Evolutionary conservation across 2,329 filamentous ascomycete species (phyloP).

Genomic region (Trichoderma aggressivum): DNA sequence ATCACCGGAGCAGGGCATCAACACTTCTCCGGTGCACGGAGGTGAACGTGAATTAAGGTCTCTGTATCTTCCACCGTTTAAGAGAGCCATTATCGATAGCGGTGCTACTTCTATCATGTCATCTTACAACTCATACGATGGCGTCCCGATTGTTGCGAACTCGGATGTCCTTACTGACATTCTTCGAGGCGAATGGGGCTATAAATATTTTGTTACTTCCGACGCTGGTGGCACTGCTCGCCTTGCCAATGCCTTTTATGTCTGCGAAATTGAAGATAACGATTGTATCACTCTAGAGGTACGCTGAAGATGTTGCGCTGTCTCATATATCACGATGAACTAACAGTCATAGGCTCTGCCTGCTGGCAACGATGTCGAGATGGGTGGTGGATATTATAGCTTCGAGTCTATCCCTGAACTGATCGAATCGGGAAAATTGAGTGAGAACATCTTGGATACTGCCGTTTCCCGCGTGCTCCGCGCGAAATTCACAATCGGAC

Average conservation of each 20-base stretch:
- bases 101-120: conserved; percentile 10
- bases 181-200: not conserved
- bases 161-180: not conserved
- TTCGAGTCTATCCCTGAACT: not conserved
- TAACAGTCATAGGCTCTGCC: not conserved
- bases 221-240: conserved; percentile 10
- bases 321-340: not conserved
- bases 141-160: not conserved
- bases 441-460: not conserved
- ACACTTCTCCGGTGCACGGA: conserved; percentile 1
- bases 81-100: conserved; percentile 7
- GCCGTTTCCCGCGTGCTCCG: conserved; percentile 2
- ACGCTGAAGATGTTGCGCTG: not conserved
- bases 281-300: conserved; percentile 10
- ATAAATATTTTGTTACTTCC: not conserved
- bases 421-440: not conserved
- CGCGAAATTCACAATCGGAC: not conserved
- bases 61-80: not conserved
- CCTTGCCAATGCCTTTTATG: not conserved
- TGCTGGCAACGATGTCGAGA: conserved; percentile 6
- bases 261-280: not conserved
- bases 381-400: conserved; percentile 8
- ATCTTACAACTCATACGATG: conserved; percentile 9
- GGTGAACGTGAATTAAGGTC: conserved; percentile 1
- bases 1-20: not conserved